Base-by-base conservation (phyloP, 2,329 filamentous ascomycete species). In the Geosmithia flava region DNA sequence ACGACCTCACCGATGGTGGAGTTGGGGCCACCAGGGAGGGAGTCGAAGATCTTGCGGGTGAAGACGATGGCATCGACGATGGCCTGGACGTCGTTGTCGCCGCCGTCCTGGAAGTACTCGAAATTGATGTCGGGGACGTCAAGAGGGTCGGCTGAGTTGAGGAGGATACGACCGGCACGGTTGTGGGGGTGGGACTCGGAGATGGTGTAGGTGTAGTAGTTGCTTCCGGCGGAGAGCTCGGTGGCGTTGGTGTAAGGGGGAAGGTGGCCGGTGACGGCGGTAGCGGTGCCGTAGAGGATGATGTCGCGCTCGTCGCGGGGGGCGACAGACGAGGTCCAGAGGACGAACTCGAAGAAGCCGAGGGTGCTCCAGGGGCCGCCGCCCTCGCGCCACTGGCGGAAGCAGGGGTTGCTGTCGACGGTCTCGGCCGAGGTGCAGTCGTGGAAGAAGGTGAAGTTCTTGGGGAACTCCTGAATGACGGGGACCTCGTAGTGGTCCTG, bases 51-150 rank as follows among this genome's bases (percentile, higher is more conserved):
- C 7, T 64, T 56, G 19, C 72, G 70, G 0, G 67, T 59, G 27
- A 70, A 65, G 47, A 66, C 53, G 51, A 76, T 59, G 3, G 64
- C 70, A 49, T 77, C 70, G 23, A 66, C 62, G 5, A 74, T 44
- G 1, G 70, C 70, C 39, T 67, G 55, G 0, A 73, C 56, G 50
- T 76, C 59, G 43, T 67, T 63, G 1, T 58, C 61, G 3, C 68
- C 60, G 23, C 69, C 69, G 2, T 63, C 61, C 44, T 62, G 58
- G 69, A 59, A 72, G 55, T 67, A 72, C 51, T 70, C 68, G 59
- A 73, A 74, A 48, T 64, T 59, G 52, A 77, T 76, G n/a, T 69
- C 57, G 0, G 75, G 75, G 7, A 68, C 64, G 45, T 77, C 74
- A 13, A 70, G 69, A 0, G 75, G 74, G 54, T 78, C 68, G 0